These are phyloP conservation scores for Amanita exitialis DNA, from an alignment of 768 basidiomycete species.

Conservation along the genomic window DNA sequence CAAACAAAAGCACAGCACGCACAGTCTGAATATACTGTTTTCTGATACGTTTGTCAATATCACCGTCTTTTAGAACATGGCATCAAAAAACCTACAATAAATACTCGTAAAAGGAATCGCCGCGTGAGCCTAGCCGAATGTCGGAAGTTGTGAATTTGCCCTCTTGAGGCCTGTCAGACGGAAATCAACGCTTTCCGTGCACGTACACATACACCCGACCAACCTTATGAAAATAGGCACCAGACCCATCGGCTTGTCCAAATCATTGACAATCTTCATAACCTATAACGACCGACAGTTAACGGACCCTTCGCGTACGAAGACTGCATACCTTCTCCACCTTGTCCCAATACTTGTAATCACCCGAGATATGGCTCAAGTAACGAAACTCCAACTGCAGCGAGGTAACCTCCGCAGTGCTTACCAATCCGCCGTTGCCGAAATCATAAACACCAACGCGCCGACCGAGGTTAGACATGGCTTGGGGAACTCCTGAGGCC, in stretches of 20 bases:
- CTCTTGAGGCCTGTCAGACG: slow-evolving; percentile 22
- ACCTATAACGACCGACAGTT: slow-evolving; percentile 7
- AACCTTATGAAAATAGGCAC: slow-evolving; percentile 83
- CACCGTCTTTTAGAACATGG: not conserved
- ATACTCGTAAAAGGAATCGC: slow-evolving; percentile 93
- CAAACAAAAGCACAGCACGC: not conserved
- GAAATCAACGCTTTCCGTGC: not conserved
- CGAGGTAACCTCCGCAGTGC: slow-evolving; percentile 79
- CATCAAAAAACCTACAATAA: slow-evolving; percentile 46
- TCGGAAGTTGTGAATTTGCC: slow-evolving; percentile 51
- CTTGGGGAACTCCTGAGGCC: slow-evolving; percentile 67
- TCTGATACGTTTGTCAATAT: slow-evolving; percentile 16
- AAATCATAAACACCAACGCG: slow-evolving; percentile 51
- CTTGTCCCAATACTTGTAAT: slow-evolving; percentile 76
- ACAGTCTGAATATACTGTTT: slow-evolving; percentile 86
- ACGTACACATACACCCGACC: slow-evolving; percentile 2
- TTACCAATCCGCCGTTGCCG: slow-evolving; percentile 52
- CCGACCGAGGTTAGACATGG: slow-evolving; percentile 63
- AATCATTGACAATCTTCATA: slow-evolving; percentile 61
- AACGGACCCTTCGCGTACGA: not conserved
- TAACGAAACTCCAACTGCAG: slow-evolving; percentile 90
- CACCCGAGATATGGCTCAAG: slow-evolving; percentile 65
- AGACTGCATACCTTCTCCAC: slow-evolving; percentile 52
- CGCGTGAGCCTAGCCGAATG: slow-evolving; percentile 87
- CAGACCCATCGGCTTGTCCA: slow-evolving; percentile 55